Evolutionary conservation across 108 stramenopile species (phyloP).

Genomic region (Parietichytrium sp.): DNA sequence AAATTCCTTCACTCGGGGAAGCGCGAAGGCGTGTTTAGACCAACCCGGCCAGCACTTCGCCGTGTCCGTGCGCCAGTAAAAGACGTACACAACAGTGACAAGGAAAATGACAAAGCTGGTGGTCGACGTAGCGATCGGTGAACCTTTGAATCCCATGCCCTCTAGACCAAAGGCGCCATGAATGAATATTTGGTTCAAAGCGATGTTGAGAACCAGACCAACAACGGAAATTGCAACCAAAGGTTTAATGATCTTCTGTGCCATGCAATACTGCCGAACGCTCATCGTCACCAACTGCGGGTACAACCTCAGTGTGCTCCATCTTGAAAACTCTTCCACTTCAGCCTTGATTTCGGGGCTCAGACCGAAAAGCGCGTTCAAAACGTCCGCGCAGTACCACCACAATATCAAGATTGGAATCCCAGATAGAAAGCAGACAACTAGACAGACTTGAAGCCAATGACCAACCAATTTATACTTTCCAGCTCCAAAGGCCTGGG

Average conservation of each 20-base stretch:
- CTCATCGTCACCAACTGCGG: neutral
- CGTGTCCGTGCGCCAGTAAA: neutral
- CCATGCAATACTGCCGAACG: neutral
- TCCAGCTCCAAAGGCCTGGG: constrained; percentile 18
- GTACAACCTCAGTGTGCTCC: neutral
- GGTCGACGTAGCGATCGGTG: neutral
- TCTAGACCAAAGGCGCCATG: neutral
- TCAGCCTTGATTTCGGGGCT: neutral
- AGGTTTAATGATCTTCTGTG: neutral
- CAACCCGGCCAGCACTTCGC: constrained; percentile 16
- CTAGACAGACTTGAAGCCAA: neutral
- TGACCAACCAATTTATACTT: neutral
- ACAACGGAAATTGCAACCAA: neutral
- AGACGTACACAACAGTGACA: neutral
- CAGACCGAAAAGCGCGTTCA: neutral
- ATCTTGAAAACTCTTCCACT: neutral
- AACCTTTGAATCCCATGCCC: neutral
- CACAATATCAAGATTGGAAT: neutral
- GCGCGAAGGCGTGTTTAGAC: neutral
- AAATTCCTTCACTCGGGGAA: neutral
- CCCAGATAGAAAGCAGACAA: constrained; percentile 5
- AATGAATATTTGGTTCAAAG: neutral
- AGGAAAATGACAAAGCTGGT: neutral
- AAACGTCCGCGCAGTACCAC: neutral
- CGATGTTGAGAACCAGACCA: neutral